phyloP scores from a whole-genome alignment of 1,284 basidiomycete species.

The Ceratobasidium sp. region DNA sequence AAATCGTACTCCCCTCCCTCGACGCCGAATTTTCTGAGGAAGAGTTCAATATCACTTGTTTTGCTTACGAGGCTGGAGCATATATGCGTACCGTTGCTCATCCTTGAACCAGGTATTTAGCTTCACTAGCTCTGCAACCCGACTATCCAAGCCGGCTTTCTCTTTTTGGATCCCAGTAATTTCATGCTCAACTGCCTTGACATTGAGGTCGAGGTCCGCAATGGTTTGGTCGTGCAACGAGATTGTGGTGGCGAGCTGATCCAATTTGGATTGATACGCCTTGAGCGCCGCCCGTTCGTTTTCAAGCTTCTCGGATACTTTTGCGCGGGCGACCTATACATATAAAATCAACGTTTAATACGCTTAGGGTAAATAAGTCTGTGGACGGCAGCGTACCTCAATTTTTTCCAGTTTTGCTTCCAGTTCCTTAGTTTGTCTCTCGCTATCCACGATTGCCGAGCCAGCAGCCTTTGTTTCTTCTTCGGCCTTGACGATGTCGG shows the following conservation, averaged over 20 bases:
- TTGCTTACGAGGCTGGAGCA: not conserved
- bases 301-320: constrained; percentile 73
- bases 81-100: constrained; percentile 74
- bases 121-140: constrained; percentile 72
- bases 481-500: constrained; percentile 73
- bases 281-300: constrained; percentile 86
- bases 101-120: constrained; percentile 88
- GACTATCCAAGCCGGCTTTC: constrained; percentile 57
- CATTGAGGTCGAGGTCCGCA: constrained; percentile 71
- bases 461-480: constrained; percentile 68
- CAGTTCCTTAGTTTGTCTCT: constrained; percentile 70
- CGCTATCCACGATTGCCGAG: constrained; percentile 64
- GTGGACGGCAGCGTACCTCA: constrained; percentile 56
- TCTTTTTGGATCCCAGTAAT: constrained; percentile 56
- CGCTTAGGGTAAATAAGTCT: no score
- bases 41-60: constrained; percentile 5
- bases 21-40: constrained; percentile 81
- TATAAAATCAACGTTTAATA: no score
- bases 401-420: constrained; percentile 60
- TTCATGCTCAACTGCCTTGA: constrained; percentile 66
- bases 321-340: constrained; percentile 55
- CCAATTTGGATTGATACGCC: constrained; percentile 88
- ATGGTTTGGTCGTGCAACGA: constrained; percentile 83
- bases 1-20: constrained; percentile 87
- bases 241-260: constrained; percentile 80